Evolutionary conservation across 305 asterid genomes (phyloP), one percentile per base, ranked within the genome.

Genomic region (Euphrasia arctica): DNA sequence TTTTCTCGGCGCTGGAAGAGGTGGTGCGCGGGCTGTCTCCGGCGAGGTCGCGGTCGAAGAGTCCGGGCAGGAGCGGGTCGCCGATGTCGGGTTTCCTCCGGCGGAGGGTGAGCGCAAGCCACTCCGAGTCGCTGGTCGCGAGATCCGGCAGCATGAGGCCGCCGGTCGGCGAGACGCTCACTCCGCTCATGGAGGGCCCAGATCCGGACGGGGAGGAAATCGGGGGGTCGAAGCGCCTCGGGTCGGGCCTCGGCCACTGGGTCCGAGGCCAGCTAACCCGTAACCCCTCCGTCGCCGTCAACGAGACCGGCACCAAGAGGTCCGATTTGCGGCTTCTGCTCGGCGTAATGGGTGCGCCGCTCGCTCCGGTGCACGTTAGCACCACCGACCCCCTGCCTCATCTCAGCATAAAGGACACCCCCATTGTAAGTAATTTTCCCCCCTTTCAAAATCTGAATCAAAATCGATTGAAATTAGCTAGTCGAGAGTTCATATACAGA

Each of bases 171-270:
- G 91, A 88, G 84, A 79, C 96, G 0, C 80, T 90, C 66, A 73
- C 96, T 72, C 98, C 98, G 32, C 73, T 91, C 42, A 84, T 90
- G 84, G 98, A 92, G 75, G 98, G 98, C 0, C 98, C 97, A 74
- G 91, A 87, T 80, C 91, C 84, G 69, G 93, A 89, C 43, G 90
- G 87, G 0, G 95, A 83, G 7, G 96, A 79, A 70, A 60, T 82
- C 54, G 97, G 96, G 0, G 93, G 72, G 47, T 84, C 91, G 50
- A 92, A 85, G 73, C 85, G 96, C 63, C 68, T 74, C 62, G 91
- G 87, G 61, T 82, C 88, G 74, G 93, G 85, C 0, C 63, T 92
- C 15, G 96, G 97, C 0, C 79, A 87, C 14, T 92, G 98, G 98
- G 83, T 92, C 63, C 77, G 80, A 36, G 97, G 85, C 2, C 98